Conservation (phyloP, 1,284 basidiomycete species). For the Trametes versicolor region DNA sequence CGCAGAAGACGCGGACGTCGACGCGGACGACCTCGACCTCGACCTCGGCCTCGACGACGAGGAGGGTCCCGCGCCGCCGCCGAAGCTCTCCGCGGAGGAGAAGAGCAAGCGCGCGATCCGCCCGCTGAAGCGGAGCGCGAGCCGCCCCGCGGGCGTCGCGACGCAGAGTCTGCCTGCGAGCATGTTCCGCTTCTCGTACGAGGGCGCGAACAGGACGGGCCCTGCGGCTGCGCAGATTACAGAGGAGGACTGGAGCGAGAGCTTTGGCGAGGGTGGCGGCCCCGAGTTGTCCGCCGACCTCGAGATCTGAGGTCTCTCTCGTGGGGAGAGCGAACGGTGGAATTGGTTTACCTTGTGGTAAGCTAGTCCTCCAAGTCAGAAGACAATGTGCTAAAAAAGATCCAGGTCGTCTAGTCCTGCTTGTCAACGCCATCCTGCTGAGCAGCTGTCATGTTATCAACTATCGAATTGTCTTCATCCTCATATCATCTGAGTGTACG, state of each 20-base stretch:
- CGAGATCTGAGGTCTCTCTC: conserved; percentile 13
- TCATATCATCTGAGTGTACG: neutral
- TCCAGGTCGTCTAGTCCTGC: neutral
- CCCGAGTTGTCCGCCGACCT: conserved; percentile 23
- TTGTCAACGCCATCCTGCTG: no score
- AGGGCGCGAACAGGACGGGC: conserved; percentile 12
- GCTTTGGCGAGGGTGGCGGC: conserved; percentile 20
- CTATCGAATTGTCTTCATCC: neutral
- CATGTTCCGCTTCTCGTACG: conserved; percentile 35
- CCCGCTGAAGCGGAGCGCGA: conserved; percentile 32
- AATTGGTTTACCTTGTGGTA: neutral
- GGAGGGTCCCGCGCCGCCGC: neutral
- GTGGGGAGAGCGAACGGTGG: neutral
- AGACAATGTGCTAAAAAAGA: neutral
- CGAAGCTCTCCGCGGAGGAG: conserved; percentile 24
- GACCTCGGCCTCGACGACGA: conserved; percentile 3
- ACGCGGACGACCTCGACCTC: conserved; percentile 22
- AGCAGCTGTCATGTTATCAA: neutral
- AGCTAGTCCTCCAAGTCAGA: neutral
- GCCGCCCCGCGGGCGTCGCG: conserved; percentile 25
- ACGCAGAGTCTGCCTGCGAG: conserved; percentile 36
- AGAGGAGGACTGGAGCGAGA: conserved; percentile 39
- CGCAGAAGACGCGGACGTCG: conserved; percentile 25
- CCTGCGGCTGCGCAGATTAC: conserved; percentile 24
- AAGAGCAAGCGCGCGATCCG: conserved; percentile 33